Conservation (phyloP, 331 rosid genomes). For the Saraca asoca region DNA sequence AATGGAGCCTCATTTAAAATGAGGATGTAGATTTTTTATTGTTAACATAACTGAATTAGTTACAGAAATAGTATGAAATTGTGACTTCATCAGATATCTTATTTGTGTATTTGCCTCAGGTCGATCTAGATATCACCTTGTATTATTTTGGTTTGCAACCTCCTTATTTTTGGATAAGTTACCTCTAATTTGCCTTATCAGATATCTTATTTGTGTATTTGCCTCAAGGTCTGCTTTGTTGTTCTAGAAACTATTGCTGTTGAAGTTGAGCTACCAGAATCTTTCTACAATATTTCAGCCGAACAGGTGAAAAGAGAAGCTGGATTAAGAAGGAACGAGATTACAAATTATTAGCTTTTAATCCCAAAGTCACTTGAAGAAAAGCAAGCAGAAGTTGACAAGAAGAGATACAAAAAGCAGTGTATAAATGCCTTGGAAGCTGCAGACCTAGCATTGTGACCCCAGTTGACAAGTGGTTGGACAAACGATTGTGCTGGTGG, state of each 20-base stretch:
- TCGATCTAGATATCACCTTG: neutral
- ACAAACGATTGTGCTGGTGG: slow-evolving; percentile 79
- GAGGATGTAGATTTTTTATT: slow-evolving; percentile 15
- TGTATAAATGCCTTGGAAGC: slow-evolving; percentile 82
- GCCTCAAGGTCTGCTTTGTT: slow-evolving; percentile 91
- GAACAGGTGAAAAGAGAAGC: slow-evolving; percentile 91
- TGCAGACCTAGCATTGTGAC: slow-evolving; percentile 77
- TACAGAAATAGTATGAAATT: slow-evolving; percentile 14
- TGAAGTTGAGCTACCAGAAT: slow-evolving; percentile 78
- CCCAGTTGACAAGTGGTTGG: slow-evolving; percentile 81
- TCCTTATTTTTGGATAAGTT: no score
- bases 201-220: no score
- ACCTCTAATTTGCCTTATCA: no score
- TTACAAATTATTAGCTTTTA: slow-evolving; percentile 87
- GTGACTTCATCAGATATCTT: slow-evolving; percentile 7
- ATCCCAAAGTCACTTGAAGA: slow-evolving; percentile 78
- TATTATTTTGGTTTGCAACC: neutral
- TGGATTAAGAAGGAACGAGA: slow-evolving; percentile 73
- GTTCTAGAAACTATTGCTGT: slow-evolving; percentile 82
- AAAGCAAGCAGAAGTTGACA: slow-evolving; percentile 79
- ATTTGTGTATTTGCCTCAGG: neutral
- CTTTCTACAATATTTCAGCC: slow-evolving; percentile 68
- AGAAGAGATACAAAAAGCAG: slow-evolving; percentile 64
- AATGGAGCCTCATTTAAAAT: no score
- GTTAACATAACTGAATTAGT: slow-evolving; percentile 8